Evolutionary conservation across 2,329 filamentous ascomycete species (phyloP), one percentile per base, ranked within the genome.

Genomic region (Fusarium incarnatum): DNA sequence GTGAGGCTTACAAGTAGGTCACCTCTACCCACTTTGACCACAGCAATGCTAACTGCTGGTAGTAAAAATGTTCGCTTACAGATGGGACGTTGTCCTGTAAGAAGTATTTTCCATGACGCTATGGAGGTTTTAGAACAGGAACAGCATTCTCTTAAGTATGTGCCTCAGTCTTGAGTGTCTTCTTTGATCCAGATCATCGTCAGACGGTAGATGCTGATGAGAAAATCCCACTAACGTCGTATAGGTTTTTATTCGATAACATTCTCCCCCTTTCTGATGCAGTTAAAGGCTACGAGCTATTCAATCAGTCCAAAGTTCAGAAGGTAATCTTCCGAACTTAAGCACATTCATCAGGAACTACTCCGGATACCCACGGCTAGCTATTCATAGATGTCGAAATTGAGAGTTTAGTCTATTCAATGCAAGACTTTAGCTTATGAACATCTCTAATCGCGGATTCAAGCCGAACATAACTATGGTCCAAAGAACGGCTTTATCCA

Each of bases 81-180:
- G 77, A 93, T 94, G 89, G 92, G 92, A 5, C 85, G 92, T 53
- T 94, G 91, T 75, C 92, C 92, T 3, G 92, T 94, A 10, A 85
- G 91, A 58, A 90, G 88, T 22, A 87, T 93, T 56, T 92, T 93
- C 70, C 81, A 85, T 12, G 84, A 91, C 55, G 89, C 92, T 6
- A 81, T 94, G 47, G 83, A 86, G 25, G 80, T 92, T 60, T 78
- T 94, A 60, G 87, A 87, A 72, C 86, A 87, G 78, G 90, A 89
- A 57, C 90, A 93, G 72, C 79, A 92, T 74, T 81, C 88, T 59
- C 82, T 93, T 49, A 84, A 86, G 91, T 93, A 81, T 75, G 86
- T 79, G 3, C 11, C 3, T 34, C 32, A 6, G 10, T 8, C 10
- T 34, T 5, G 9, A 34, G 32, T 37, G 34, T 10, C 0, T 6